Evolutionary conservation across 148 eudicot genomes (phyloP), one percentile per base, ranked within the genome.

Genomic region (Rhododendron griersonianum): DNA sequence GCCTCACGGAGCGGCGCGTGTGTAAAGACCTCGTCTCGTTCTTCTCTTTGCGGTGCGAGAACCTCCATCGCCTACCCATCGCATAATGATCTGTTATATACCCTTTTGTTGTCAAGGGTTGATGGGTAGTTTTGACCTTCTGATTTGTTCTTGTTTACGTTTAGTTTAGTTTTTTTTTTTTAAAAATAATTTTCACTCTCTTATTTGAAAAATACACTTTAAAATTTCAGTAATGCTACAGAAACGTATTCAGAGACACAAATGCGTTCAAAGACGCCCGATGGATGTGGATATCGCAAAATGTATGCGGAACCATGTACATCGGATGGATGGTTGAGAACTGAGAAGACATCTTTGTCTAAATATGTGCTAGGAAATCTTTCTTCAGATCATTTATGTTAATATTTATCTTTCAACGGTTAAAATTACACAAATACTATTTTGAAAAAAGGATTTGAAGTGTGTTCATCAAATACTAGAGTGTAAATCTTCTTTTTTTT

Each of bases 1-100:
- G 41, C 0, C 3, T 47, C 50, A 84, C 87, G 59, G 61, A 69
- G 87, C 81, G 89, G 87, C 98, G 92, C 82, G 90, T 93, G 80
- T 85, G 75, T 8, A 85, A 41, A 2, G 91, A 90, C 48, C 75
- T 91, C 11, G n/a, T 87, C 13, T 78, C 85, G 0, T 91, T 91
- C 89, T 89, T 92, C 82, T 75, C 92, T 39, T 16, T 18, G 55
- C 39, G 55, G 55, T 15, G 57, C 45, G 48, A 61, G 73, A 57
- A 44, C 41, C 1, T n/a, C 44, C 48, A 33, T 82, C 45, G 45
- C 30, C 25, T 16, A 15, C 45, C 61, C 23, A 35, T 39, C 41
- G 37, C 37, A 8, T 2, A 14, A 59, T 53, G 61, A 55, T 5
- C 50, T 47, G 50, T 9, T 9, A 9, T 47, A 47, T 47, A 9